A percentile compares a stretch with the other conserved stretches of the same genome.
phyloP scores from a whole-genome alignment of 805 yeast genomes.

The Pichia californica region DNA sequence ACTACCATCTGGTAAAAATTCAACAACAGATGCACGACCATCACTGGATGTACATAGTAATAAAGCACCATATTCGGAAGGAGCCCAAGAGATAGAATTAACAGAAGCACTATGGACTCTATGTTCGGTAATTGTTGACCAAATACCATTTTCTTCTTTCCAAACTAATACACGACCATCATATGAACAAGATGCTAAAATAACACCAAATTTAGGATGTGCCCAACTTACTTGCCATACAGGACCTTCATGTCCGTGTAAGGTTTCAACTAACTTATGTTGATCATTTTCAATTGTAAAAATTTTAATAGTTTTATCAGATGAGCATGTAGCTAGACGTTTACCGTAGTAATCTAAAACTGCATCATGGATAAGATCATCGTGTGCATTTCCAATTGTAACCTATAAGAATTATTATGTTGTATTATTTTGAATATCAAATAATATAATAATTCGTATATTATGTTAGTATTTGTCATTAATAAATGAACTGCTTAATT shows the following conservation, averaged over 20 bases:
- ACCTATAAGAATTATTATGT: conserved; percentile 39
- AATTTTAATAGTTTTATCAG: conserved; percentile 92
- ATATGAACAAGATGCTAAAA: conserved; percentile 89
- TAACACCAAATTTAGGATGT: conserved; percentile 94
- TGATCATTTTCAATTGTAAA: conserved; percentile 85
- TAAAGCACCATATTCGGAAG: conserved; percentile 92
- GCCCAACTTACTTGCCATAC: conserved; percentile 99
- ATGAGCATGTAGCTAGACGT: conserved; percentile 90
- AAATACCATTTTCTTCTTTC: conserved; percentile 86
- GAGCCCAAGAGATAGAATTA: conserved; percentile 94
- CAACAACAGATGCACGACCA: conserved; percentile 86
- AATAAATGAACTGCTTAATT: too few species aligned
- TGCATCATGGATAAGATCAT: conserved; percentile 92
- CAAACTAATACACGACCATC: conserved; percentile 93
- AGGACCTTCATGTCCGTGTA: conserved; percentile 94
- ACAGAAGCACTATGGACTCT: conserved; percentile 89
- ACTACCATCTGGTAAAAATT: conserved; percentile 85
- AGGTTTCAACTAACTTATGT: conserved; percentile 65
- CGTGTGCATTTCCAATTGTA: conserved; percentile 85
- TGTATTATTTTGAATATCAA: too few species aligned
- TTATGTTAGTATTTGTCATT: not conserved
- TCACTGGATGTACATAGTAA: conserved; percentile 88
- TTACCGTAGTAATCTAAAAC: conserved; percentile 96
- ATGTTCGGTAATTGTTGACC: conserved; percentile 86
- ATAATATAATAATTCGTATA: not conserved